A percentile compares a stretch with the other conserved stretches of the same genome.
Conservation (phyloP, 805 yeast genomes). For the Starmerella apis region DNA sequence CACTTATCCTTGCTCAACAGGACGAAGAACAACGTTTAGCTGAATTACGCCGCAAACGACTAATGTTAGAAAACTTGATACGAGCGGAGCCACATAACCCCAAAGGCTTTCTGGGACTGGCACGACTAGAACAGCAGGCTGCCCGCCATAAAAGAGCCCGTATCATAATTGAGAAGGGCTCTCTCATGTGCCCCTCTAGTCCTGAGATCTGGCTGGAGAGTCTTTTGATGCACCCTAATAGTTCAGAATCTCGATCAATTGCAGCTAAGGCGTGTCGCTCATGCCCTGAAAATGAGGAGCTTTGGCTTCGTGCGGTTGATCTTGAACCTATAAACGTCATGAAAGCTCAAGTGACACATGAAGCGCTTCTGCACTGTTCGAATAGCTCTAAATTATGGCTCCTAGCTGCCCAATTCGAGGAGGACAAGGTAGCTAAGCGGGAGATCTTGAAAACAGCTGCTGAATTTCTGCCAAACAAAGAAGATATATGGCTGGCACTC, state of each 20-base stretch:
- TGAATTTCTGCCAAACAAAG: conserved; percentile 31
- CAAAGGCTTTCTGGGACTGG: conserved; percentile 78
- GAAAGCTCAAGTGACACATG: conserved; percentile 51
- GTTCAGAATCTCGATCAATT: conserved; percentile 41
- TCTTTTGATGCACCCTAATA: conserved; percentile 46
- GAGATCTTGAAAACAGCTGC: conserved; percentile 55
- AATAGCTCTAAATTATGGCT: conserved; percentile 56
- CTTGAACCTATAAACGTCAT: conserved; percentile 50
- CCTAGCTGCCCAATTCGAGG: conserved; percentile 50
- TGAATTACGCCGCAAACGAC: conserved; percentile 45
- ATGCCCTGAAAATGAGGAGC: conserved; percentile 44
- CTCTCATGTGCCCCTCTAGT: conserved; percentile 50
- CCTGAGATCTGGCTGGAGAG: conserved; percentile 79
- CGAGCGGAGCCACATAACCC: conserved; percentile 63
- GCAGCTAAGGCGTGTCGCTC: conserved; percentile 55
- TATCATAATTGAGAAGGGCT: conserved; percentile 59
- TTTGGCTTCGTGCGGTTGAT: conserved; percentile 67
- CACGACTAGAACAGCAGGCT: conserved; percentile 62
- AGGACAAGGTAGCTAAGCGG: conserved; percentile 38
- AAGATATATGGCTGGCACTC: conserved; percentile 8
- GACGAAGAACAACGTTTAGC: conserved; percentile 41
- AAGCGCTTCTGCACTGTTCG: conserved; percentile 61
- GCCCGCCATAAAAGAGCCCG: conserved; percentile 48
- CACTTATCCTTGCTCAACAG: conserved; percentile 36
- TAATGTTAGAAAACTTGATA: conserved; percentile 57